phyloP scores from a whole-genome alignment of 1,284 basidiomycete species.

The Phlebopus sp. region DNA sequence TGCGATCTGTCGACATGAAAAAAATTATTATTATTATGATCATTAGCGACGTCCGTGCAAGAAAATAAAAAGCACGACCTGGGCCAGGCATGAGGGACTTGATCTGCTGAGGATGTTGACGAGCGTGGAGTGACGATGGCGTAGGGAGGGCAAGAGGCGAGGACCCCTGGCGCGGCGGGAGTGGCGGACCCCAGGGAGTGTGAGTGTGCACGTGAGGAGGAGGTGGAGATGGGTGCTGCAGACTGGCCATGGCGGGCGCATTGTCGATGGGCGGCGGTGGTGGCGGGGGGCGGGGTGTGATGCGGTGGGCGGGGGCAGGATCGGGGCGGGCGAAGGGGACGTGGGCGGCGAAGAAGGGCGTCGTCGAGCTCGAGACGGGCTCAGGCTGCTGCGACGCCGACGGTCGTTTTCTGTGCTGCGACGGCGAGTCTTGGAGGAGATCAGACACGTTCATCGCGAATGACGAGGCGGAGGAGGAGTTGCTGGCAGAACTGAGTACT shows the following conservation, averaged over 20 bases:
- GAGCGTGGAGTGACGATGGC: too few species aligned
- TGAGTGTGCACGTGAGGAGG: constrained; percentile 31
- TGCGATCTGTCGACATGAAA: constrained; percentile 21
- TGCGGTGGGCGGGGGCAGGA: constrained; percentile 27
- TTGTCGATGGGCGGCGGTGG: constrained; percentile 20
- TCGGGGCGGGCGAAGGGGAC: constrained; percentile 21
- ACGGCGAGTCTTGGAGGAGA: constrained; percentile 69
- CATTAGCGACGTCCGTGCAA: constrained; percentile 10
- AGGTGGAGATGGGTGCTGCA: constrained; percentile 29
- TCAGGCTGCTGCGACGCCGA: constrained; percentile 9
- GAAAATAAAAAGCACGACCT: constrained; percentile 18
- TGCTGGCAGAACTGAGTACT: too few species aligned
- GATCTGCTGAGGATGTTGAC: constrained; percentile 23
- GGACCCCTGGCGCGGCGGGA: constrained; percentile 30
- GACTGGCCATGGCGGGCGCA: constrained; percentile 31
- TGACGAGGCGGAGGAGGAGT: too few species aligned
- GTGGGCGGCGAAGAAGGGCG: constrained; percentile 19
- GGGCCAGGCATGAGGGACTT: constrained; percentile 33
- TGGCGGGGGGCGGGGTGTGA: constrained; percentile 24
- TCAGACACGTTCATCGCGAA: constrained; percentile 64
- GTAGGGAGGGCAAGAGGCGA: constrained; percentile 30
- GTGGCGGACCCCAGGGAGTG: constrained; percentile 30
- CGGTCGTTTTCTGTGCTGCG: constrained; percentile 42
- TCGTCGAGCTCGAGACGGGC: constrained; percentile 20
- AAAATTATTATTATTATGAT: constrained; percentile 14